These are phyloP conservation scores for Bruguiera hainesii DNA, from an alignment of 441 rosid species.

Conservation along the genomic window DNA sequence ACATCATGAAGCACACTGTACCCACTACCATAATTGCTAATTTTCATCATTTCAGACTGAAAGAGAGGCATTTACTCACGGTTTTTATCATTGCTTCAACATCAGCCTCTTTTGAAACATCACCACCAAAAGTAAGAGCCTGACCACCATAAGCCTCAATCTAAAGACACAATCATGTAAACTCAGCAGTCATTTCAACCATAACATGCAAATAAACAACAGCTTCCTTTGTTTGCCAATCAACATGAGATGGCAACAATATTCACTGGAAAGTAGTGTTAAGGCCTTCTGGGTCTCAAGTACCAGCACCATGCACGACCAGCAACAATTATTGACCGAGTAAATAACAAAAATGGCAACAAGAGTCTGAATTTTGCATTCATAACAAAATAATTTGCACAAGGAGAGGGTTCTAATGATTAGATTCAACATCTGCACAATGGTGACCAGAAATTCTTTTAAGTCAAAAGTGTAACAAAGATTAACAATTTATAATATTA, in stretches of 20 bases:
- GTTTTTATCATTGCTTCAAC: constrained; percentile 94
- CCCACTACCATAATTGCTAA: not conserved
- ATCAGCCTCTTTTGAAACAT: constrained; percentile 85
- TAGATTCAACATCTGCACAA: too few species aligned
- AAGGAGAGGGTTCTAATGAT: too few species aligned
- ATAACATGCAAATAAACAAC: not conserved
- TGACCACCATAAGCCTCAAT: constrained; percentile 86
- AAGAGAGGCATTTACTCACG: constrained; percentile 41
- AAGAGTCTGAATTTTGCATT: too few species aligned
- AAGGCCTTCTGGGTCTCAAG: too few species aligned
- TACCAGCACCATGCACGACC: too few species aligned
- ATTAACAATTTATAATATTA: too few species aligned
- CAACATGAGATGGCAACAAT: not conserved
- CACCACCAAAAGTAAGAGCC: constrained; percentile 92
- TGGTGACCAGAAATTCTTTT: too few species aligned
- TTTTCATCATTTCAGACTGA: constrained; percentile 11
- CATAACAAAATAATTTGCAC: too few species aligned
- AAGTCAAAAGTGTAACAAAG: too few species aligned
- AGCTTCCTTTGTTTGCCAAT: too few species aligned
- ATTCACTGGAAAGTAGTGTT: not conserved
- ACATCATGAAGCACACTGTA: constrained; percentile 17
- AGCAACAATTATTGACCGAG: too few species aligned
- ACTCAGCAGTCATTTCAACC: not conserved
- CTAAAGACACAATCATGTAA: constrained; percentile 32
- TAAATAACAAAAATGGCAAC: too few species aligned